These are phyloP conservation scores for Hirsutella minnesotensis DNA, from an alignment of 2,329 filamentous ascomycete species.

Conservation along the genomic window DNA sequence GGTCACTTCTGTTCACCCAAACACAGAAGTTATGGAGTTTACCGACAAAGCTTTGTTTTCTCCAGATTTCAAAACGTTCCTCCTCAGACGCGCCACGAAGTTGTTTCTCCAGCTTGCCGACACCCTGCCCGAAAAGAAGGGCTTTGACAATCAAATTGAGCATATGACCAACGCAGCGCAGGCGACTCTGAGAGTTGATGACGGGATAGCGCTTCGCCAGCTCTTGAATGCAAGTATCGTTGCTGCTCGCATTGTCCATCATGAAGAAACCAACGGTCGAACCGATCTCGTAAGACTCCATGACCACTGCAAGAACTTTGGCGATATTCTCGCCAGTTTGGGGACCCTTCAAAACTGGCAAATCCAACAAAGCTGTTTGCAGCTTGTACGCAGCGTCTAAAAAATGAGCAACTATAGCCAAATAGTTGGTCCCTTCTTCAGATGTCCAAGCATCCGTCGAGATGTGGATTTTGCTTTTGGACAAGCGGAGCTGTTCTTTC, in stretches of 20 bases:
- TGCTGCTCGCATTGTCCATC: too few relatives aligned
- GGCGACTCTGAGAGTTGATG: background rate
- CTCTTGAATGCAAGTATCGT: background rate
- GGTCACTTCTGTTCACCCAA: background rate
- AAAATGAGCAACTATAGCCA: background rate
- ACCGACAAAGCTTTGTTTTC: background rate
- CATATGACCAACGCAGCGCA: background rate
- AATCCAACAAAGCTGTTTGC: background rate
- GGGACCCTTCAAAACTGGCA: background rate
- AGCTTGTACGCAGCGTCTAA: background rate
- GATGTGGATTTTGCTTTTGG: background rate
- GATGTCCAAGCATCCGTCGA: background rate
- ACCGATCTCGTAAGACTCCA: background rate
- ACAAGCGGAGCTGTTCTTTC: background rate
- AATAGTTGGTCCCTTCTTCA: too few relatives aligned
- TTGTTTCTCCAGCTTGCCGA: background rate
- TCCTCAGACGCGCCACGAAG: background rate
- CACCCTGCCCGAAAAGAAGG: background rate
- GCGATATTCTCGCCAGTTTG: background rate
- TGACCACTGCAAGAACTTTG: background rate
- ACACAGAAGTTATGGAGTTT: background rate
- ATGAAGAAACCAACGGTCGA: background rate
- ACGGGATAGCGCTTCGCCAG: background rate
- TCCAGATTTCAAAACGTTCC: background rate
- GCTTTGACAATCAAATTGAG: background rate